Conservation (phyloP, 2,329 filamentous ascomycete species). For the Cryphonectria nitschkei region DNA sequence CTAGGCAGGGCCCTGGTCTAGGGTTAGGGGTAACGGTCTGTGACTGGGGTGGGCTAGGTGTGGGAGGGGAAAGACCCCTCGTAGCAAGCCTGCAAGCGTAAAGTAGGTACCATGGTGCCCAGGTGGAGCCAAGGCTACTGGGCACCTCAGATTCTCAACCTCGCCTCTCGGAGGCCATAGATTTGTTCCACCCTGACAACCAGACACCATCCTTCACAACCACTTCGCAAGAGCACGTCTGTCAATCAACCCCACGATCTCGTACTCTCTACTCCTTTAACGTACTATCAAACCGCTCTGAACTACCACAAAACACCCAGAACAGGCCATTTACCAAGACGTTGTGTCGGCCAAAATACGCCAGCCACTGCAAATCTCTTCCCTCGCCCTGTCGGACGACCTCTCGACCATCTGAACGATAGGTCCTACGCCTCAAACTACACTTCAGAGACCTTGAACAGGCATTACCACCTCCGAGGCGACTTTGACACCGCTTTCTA, state of each 20-base stretch:
- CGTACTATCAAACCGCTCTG: too few relatives aligned
- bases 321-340: background rate
- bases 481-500: background rate
- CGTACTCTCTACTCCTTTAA: background rate
- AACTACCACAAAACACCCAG: background rate
- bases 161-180: slow-evolving; percentile 5
- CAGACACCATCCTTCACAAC: slow-evolving; percentile 1
- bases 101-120: background rate
- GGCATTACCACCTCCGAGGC: background rate
- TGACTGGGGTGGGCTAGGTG: background rate
- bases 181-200: background rate
- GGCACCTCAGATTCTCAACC: slow-evolving; percentile 13
- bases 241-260: background rate
- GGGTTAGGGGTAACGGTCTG: background rate
- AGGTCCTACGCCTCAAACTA: background rate
- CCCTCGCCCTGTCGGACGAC: background rate
- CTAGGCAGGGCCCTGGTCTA: background rate
- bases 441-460: background rate
- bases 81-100: background rate
- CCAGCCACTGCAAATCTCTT: slow-evolving; percentile 17
- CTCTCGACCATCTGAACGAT: background rate
- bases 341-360: background rate
- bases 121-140: slow-evolving; percentile 8
- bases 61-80: background rate
- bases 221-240: slow-evolving; percentile 3